phyloP scores from a whole-genome alignment of 106 monocot genomes.

The Dioscorea dumetorum region DNA sequence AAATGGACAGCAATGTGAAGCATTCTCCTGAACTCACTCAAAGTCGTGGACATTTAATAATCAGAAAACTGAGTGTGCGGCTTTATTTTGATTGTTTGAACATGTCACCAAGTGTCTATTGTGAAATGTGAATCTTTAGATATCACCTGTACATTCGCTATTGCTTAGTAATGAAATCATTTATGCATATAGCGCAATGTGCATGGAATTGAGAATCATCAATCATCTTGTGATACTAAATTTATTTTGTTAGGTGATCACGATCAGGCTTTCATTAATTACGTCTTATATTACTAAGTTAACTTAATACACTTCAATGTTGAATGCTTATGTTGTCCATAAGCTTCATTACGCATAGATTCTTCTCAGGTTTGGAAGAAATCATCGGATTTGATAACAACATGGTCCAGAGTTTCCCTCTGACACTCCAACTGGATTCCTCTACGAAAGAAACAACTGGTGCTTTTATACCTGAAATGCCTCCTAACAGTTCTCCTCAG shows the following conservation, averaged over 20 bases:
- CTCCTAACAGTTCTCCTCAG: slow-evolving; percentile 61
- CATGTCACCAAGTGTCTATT: no score
- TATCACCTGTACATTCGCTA: no score
- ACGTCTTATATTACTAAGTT: neutral
- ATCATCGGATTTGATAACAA: slow-evolving; percentile 16
- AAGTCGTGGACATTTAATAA: no score
- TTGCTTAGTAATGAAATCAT: no score
- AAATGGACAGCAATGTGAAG: no score
- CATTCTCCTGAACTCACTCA: no score
- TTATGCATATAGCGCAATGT: no score
- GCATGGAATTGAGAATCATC: no score
- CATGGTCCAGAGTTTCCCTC: slow-evolving; percentile 10
- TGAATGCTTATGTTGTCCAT: neutral
- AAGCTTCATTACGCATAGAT: neutral
- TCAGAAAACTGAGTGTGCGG: no score
- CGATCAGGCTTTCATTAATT: neutral
- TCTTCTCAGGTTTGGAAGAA: slow-evolving; percentile 29
- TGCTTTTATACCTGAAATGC: slow-evolving; percentile 30
- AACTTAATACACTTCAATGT: neutral
- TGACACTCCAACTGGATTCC: slow-evolving; percentile 7
- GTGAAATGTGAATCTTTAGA: no score
- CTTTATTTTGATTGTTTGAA: no score
- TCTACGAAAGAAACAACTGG: slow-evolving; percentile 8
- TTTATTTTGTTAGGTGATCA: neutral
- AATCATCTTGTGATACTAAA: no score